Evolutionary conservation across 2,329 filamentous ascomycete species (phyloP), one percentile per base, ranked within the genome.

Genomic region (Thelonectria rubi): DNA sequence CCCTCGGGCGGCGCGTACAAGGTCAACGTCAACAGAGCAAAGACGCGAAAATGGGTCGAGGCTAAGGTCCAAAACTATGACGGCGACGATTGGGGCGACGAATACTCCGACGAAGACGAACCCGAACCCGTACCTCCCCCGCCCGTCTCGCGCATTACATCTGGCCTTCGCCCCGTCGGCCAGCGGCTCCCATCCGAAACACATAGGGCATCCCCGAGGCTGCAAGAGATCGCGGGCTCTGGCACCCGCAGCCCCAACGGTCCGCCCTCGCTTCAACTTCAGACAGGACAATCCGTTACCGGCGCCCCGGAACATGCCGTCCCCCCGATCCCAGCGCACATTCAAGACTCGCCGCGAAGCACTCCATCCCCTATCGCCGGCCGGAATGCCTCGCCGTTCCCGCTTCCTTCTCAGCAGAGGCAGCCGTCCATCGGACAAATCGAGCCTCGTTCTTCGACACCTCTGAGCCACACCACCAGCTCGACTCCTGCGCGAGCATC

Each of bases 1-100:
- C 71, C 75, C 15, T 67, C 74, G 18, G 72, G 68, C 55, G 75
- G 69, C 60, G 72, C 77, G 24, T 97, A 94, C 79, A 91, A 91
- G 75, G 87, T 93, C 53, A 96, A 97, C 75, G 89, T 97, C 50
- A 94, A 92, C 78, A 89, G 94, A 64, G 86, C 88, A 58, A 97
- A 97, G 80, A 97, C 94, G 57, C 91, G 90, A 78, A 97, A 97
- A 85, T 98, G 94, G 94, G 90, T 94, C 39, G 91, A 97, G 72
- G 94, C 94, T 37, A 94, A 94, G 77, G 84, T 88, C 60, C 89
- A 91, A 70, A 91, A 88, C 73, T 98, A 98, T 73, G 94, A 94
- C 72, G 94, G 94, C 65, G 93, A 96, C 71, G 94, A 97, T 73
- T 97, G 94, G 94, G 94, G 93, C 37, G 90, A 83, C 58, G 88